These are phyloP conservation scores for Magnaporthiopsis incrustans DNA, from an alignment of 2,329 filamentous ascomycete genomes.

Conservation along the genomic window DNA sequence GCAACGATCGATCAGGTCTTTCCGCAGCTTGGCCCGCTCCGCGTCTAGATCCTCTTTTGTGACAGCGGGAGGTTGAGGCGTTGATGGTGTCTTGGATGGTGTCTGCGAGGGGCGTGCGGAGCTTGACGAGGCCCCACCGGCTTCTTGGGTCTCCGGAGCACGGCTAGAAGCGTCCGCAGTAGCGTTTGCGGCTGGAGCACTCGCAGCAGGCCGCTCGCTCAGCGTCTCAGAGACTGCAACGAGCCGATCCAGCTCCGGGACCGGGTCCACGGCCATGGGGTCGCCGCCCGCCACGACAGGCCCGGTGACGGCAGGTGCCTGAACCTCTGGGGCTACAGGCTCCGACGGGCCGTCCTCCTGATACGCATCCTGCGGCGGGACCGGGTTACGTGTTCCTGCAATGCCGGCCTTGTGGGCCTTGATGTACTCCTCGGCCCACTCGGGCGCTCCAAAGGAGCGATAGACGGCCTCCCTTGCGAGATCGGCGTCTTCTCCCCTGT, in stretches of 20 bases:
- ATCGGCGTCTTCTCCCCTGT: slow-evolving; percentile 42
- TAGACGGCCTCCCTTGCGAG: slow-evolving; percentile 75
- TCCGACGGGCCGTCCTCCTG: slow-evolving; percentile 17
- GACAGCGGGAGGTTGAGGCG: slow-evolving; percentile 27
- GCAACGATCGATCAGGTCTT: slow-evolving; percentile 78
- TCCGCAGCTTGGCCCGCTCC: slow-evolving; percentile 62
- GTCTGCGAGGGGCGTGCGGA: slow-evolving; percentile 4
- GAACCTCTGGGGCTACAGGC: slow-evolving; percentile 14
- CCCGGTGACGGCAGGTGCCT: slow-evolving; percentile 3
- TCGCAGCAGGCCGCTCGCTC: slow-evolving; percentile 16
- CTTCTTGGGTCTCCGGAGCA: slow-evolving; percentile 6
- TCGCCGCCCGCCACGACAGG: slow-evolving; percentile 11
- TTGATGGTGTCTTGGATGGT: slow-evolving; percentile 13
- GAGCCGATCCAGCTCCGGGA: slow-evolving; percentile 18
- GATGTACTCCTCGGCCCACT: slow-evolving; percentile 66
- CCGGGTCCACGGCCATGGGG: slow-evolving; percentile 25
- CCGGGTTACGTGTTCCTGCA: slow-evolving; percentile 55
- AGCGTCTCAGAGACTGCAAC: slow-evolving; percentile 18
- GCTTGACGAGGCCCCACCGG: slow-evolving; percentile 5
- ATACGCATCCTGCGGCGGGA: slow-evolving; percentile 52
- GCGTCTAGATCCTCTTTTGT: slow-evolving; percentile 75
- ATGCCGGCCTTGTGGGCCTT: slow-evolving; percentile 49
- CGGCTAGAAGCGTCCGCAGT: slow-evolving; percentile 14
- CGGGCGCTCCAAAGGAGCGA: slow-evolving; percentile 61
- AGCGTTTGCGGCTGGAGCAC: slow-evolving; percentile 17